Base-by-base conservation (phyloP, 2,329 filamentous ascomycete genomes). In the Cadophora luteo-olivacea region DNA sequence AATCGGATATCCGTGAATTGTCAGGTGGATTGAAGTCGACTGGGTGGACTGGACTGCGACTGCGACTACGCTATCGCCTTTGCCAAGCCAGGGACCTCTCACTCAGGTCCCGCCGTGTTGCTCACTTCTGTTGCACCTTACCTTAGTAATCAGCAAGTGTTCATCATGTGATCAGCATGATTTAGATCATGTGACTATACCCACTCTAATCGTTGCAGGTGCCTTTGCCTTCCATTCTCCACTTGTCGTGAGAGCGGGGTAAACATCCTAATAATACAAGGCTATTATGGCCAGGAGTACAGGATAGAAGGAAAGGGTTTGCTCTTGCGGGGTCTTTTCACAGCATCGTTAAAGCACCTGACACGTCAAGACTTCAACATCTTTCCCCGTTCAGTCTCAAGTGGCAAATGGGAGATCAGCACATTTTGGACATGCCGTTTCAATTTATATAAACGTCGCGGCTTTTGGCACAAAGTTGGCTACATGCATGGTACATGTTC, bases 391-490 rank as follows among this genome's bases (percentile, higher is more conserved):
- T 3, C n/a, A 3, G 14, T 22, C 32, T 58, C 16, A 64, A 29
- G 49, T 38, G 29, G 54, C 19, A 38, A 62, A 55, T 36, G 36
- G 49, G 38, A 14, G 65, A 67, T 66, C 61, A 62, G 68, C 62
- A 66, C 11, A 61, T 45, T 63, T 9, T n/a, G 41, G 55, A 16
- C 16, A 32, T 54, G 52, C 24, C 41, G 62, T 58, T 36, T 62
- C 57, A 68, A 63, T 70, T 41, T 63, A 49, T 38, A 60, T 33
- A 70, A 8, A 58, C 64, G 64, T 68, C 36, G 52, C 68, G 60
- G 33, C 22, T 51, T 67, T 58, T 61, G 38, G 33, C 54, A 60
- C 48, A 33, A 51, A 49, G 25, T 51, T 57, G 61, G 51, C 14
- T 68, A 55, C 49, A 61, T 67, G 64, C 29, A 68, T 63, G 61